Evolutionary conservation across 2,329 filamentous ascomycete genomes (phyloP), one percentile per base, ranked within the genome.

Genomic region (Diaporthe sp.): DNA sequence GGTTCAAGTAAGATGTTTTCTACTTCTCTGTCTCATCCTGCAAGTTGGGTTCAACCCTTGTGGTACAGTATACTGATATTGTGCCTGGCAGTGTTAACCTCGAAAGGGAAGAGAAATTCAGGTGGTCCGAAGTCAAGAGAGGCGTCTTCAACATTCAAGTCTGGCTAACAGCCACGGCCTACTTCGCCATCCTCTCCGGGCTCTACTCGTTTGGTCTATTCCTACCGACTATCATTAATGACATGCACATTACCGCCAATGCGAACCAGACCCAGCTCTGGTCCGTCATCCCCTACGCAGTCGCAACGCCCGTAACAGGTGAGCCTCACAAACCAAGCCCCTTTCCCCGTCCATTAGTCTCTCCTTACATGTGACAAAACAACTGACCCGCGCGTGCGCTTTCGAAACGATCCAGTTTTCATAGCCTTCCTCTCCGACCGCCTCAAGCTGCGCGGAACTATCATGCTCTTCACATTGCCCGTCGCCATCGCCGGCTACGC

Each of bases 401-500:
- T 30, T 15, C 10, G 12, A 28, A 38, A 35, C 54, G 2, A 8
- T n/a, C 12, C 61, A 83, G 89, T 91, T 19, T 76, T 86, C 45
- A 84, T 89, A 3, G 89, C 91, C 30, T 83, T 92, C 52, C 35
- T 91, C 10, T 92, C 91, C 0, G 91, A 93, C 78, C 87, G 86
- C n/a, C 83, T 92, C 72, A 87, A 87, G 40, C 83, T 92, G 2
- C 87, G 91, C 55, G 91, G 91, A 1, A 82, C 88, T 1, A 82
- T 93, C 52, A 92, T 93, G 89, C 87, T 93, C 4, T 87, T 85
- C 80, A 90, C 89, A 0, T 84, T 93, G 0, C 90, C 91, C 12
- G 84, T 93, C 64, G 90, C 92, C 33, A 93, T 94, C 71, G 84
- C 88, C 25, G 92, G 92, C 22, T 93, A 93, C 77, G 91, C 87